Conservation (phyloP, 176 grass and related monocot genomes). For the Juncus effusus region DNA sequence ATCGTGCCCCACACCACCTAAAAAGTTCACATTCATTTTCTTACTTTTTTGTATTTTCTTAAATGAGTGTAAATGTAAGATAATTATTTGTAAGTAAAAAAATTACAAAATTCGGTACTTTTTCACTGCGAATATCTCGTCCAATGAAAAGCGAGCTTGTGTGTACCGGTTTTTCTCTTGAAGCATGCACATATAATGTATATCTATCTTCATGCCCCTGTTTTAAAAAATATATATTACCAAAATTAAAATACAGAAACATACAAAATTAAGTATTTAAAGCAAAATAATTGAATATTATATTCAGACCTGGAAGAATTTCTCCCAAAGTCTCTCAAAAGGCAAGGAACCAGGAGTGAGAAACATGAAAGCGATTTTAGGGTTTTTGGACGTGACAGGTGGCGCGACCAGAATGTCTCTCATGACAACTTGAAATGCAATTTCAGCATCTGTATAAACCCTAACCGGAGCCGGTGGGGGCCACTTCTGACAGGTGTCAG, state of each 20-base stretch:
- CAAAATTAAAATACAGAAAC: not conserved
- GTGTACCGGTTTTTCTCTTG: slow-evolving; percentile 67
- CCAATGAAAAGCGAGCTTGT: slow-evolving; percentile 64
- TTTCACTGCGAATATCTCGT: slow-evolving; percentile 81
- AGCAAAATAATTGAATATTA: slow-evolving; percentile 4
- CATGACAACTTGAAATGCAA: slow-evolving; percentile 56
- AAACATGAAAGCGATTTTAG: slow-evolving; percentile 99
- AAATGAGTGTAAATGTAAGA: not conserved
- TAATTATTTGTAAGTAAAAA: slow-evolving; percentile 16
- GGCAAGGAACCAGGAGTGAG: slow-evolving; percentile 86
- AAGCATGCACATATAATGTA: slow-evolving; percentile 91
- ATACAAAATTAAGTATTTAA: slow-evolving; percentile 11
- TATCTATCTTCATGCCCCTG: slow-evolving; percentile 97
- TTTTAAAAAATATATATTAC: slow-evolving; percentile 10
- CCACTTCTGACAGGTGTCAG: slow-evolving; percentile 59
- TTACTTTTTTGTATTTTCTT: no score
- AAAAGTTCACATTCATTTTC: slow-evolving; percentile 17
- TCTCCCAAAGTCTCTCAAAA: slow-evolving; percentile 97
- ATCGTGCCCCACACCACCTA: slow-evolving; percentile 87
- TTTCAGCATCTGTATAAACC: slow-evolving; percentile 85
- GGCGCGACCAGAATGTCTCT: slow-evolving; percentile 57
- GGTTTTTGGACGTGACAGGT: slow-evolving; percentile 64
- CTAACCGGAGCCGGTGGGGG: slow-evolving; percentile 60
- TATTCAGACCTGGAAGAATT: slow-evolving; percentile 83
- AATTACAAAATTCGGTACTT: slow-evolving; percentile 43